Percentiles rank a stretch among this genome's conserved stretches.
phyloP scores from a whole-genome alignment of 2,329 filamentous ascomycete genomes.

The Ascochyta viciae-villosae region DNA sequence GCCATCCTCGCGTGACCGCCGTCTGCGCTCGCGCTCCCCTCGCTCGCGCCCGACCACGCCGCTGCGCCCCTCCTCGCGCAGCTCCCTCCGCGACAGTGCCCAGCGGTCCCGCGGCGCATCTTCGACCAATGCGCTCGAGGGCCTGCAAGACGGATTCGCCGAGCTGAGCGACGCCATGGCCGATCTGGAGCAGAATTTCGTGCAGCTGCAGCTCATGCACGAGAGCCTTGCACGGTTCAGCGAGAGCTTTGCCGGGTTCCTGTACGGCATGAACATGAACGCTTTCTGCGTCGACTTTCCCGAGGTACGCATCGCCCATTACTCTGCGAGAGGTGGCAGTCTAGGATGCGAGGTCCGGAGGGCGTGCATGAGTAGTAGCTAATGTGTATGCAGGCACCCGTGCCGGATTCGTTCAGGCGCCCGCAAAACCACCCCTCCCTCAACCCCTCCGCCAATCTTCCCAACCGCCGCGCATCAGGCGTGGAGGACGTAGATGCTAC shows the following conservation, averaged over 20 bases:
- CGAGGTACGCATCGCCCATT: constrained; percentile 65
- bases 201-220: constrained; percentile 96
- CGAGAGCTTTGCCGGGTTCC: constrained; percentile 93
- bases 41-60: constrained; percentile 87
- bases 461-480: constrained; percentile 31
- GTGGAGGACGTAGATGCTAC: constrained; percentile 73
- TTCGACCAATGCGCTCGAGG: constrained; percentile 73
- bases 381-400: constrained; percentile 69
- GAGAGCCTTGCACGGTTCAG: constrained; percentile 92
- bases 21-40: constrained; percentile 59
- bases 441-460: constrained; percentile 28
- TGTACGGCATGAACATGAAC: constrained; percentile 98
- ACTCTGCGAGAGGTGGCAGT: neutral
- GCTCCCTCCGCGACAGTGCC: constrained; percentile 73
- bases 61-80: constrained; percentile 86
- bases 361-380: neutral
- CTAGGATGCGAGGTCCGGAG: no score
- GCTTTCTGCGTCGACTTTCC: constrained; percentile 98
- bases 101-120: constrained; percentile 51
- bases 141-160: constrained; percentile 87
- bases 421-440: constrained; percentile 39
- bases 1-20: constrained; percentile 26
- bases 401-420: constrained; percentile 78
- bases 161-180: constrained; percentile 94
- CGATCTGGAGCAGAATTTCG: constrained; percentile 95